These are phyloP conservation scores for Microbotryomycetes sp. DNA, from an alignment of 1,284 basidiomycete species.

Conservation along the genomic window DNA sequence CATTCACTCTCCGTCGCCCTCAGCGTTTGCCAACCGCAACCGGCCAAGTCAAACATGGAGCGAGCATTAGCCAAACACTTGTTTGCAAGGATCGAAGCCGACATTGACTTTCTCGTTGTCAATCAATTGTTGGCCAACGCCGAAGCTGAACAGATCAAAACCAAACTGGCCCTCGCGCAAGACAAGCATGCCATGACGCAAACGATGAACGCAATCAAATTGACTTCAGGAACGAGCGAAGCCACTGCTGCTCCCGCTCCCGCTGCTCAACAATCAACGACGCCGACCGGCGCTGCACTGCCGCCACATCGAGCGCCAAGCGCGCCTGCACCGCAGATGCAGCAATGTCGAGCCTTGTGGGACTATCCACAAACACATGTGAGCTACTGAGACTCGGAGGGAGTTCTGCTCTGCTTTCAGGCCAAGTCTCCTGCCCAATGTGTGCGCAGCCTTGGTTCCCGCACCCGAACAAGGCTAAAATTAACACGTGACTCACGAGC, in stretches of 20 bases:
- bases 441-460: too few species aligned
- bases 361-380: constrained; percentile 14
- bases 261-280: too few species aligned
- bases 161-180: not conserved
- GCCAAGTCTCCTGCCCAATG: too few species aligned
- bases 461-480: too few species aligned
- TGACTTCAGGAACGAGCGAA: not conserved
- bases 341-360: constrained; percentile 17
- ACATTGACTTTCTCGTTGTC: constrained; percentile 10
- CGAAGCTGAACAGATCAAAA: not conserved
- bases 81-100: constrained; percentile 5
- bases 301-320: too few species aligned
- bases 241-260: not conserved
- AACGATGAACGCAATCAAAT: not conserved
- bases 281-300: too few species aligned
- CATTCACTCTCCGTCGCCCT: too few species aligned
- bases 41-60: not conserved
- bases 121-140: not conserved
- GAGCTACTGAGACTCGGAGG: constrained; percentile 42
- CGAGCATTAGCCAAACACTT: constrained; percentile 6
- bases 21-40: not conserved
- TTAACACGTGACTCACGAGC: too few species aligned
- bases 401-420: too few species aligned
- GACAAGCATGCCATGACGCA: not conserved
- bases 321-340: not conserved